Evolutionary conservation across 768 basidiomycete genomes (phyloP).

Genomic region (Collybiopsis confluens): DNA sequence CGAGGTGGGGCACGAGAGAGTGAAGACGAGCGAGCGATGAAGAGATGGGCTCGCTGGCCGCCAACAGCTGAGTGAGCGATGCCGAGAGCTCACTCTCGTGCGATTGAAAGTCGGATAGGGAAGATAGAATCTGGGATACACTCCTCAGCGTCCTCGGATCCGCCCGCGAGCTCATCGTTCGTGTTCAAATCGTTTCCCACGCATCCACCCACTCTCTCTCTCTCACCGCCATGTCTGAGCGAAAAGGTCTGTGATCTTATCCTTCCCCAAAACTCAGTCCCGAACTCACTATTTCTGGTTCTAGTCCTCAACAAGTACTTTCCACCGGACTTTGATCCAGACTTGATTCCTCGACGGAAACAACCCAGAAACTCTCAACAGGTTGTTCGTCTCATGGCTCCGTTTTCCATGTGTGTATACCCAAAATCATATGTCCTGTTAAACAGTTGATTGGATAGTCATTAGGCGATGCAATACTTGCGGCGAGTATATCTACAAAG

Average conservation of each 20-base stretch:
- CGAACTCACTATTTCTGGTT: constrained; percentile 5
- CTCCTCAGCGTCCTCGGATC: constrained; percentile 40
- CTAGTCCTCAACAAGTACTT: constrained; percentile 92
- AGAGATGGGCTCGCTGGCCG: constrained; percentile 62
- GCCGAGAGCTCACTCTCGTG: constrained; percentile 75
- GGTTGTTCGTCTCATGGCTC: constrained; percentile 98
- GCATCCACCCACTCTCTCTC: constrained; percentile 1
- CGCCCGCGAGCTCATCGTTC: neutral
- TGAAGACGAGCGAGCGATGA: constrained; percentile 59
- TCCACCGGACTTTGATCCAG: constrained; percentile 97
- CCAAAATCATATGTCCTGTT: no score
- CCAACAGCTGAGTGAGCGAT: constrained; percentile 66
- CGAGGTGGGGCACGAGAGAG: constrained; percentile 55
- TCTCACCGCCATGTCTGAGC: constrained; percentile 11
- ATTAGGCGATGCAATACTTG: constrained; percentile 90
- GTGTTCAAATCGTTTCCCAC: neutral
- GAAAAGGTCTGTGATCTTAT: constrained; percentile 9
- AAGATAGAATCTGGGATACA: constrained; percentile 68
- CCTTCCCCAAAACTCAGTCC: neutral
- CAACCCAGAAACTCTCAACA: constrained; percentile 93
- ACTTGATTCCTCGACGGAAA: constrained; percentile 89
- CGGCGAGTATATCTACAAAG: constrained; percentile 98
- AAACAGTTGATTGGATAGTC: neutral
- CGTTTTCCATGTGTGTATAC: constrained; percentile 84
- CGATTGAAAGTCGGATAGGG: constrained; percentile 68